Evolutionary conservation across 2,329 filamentous ascomycete species (phyloP).

Genomic region (Aspergillus pseudoterreus): DNA sequence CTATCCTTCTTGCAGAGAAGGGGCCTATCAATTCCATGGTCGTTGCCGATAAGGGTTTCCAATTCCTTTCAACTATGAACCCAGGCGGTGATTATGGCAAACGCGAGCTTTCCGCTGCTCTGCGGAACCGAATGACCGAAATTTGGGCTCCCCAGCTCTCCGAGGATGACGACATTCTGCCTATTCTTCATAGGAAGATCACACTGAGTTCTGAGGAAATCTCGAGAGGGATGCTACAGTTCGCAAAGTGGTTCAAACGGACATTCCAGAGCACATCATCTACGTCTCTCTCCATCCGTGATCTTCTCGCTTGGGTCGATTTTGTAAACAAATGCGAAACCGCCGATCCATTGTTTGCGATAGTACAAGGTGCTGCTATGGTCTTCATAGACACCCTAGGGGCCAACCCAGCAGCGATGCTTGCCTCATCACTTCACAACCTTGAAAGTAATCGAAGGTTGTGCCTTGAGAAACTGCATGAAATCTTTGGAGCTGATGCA

Average conservation of each 20-base stretch:
- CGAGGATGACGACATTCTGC: slow-evolving; percentile 76
- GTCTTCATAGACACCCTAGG: slow-evolving; percentile 95
- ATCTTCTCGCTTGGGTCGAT: slow-evolving; percentile 87
- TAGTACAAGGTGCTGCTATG: slow-evolving; percentile 85
- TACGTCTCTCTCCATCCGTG: slow-evolving; percentile 82
- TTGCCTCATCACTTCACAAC: slow-evolving; percentile 67
- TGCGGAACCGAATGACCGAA: slow-evolving; percentile 95
- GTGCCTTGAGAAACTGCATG: slow-evolving; percentile 70
- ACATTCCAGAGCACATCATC: slow-evolving; percentile 71
- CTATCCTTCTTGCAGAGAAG: slow-evolving; percentile 88
- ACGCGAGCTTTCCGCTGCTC: slow-evolving; percentile 88
- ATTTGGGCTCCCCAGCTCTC: slow-evolving; percentile 95
- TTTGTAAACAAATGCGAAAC: slow-evolving; percentile 72
- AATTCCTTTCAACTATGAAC: slow-evolving; percentile 99
- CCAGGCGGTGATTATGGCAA: slow-evolving; percentile 98
- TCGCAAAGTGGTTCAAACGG: slow-evolving; percentile 88
- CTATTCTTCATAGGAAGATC: slow-evolving; percentile 80
- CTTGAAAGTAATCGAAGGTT: slow-evolving; percentile 67
- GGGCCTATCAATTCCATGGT: slow-evolving; percentile 80
- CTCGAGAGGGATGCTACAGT: slow-evolving; percentile 71
- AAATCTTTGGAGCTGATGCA: slow-evolving; percentile 64
- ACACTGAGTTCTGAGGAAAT: slow-evolving; percentile 52
- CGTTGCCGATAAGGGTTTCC: slow-evolving; percentile 72
- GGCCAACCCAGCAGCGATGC: slow-evolving; percentile 85
- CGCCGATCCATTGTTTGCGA: slow-evolving; percentile 47